Evolutionary conservation across 2,329 filamentous ascomycete genomes (phyloP).

Genomic region (Talaromyces sp.): DNA sequence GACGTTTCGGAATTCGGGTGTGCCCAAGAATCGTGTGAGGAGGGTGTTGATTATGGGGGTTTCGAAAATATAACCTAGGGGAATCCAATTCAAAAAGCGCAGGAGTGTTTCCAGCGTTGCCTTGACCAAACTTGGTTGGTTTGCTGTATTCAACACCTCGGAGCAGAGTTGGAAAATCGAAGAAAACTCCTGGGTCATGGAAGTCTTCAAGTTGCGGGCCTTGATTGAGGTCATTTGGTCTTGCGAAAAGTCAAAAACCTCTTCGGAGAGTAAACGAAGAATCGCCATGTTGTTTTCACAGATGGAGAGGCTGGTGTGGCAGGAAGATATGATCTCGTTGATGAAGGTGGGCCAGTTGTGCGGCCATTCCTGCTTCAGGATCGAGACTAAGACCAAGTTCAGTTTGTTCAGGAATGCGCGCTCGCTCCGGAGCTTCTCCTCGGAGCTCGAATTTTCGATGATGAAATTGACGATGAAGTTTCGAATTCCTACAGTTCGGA

Average conservation of each 20-base stretch:
- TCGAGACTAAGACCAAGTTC: constrained; percentile 94
- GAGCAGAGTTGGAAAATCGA: constrained; percentile 97
- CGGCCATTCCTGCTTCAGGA: constrained; percentile 99
- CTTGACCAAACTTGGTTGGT: constrained; percentile 85
- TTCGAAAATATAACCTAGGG: constrained; percentile 97
- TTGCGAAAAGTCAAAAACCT: constrained; percentile 98
- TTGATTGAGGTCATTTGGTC: constrained; percentile 99
- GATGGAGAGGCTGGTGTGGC: constrained; percentile 91
- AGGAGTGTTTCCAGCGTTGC: constrained; percentile 95
- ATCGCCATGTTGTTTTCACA: constrained; percentile 99
- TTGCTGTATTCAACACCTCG: constrained; percentile 88
- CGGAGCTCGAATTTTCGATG: constrained; percentile 86
- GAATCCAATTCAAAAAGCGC: constrained; percentile 98
- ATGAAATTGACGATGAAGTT: constrained; percentile 99
- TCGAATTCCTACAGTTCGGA: constrained; percentile 73
- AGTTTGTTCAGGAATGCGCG: constrained; percentile 96
- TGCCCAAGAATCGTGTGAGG: constrained; percentile 86
- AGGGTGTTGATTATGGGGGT: constrained; percentile 94
- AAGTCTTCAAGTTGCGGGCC: constrained; percentile 93
- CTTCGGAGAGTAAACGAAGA: constrained; percentile 89
- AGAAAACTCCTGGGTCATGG: constrained; percentile 98
- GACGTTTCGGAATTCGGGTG: constrained; percentile 93
- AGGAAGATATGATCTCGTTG: constrained; percentile 98
- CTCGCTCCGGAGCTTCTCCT: constrained; percentile 82
- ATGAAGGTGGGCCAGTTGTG: constrained; percentile 99